Conservation (phyloP, 1,139 yeast genomes). For the Torulaspora globosa region DNA sequence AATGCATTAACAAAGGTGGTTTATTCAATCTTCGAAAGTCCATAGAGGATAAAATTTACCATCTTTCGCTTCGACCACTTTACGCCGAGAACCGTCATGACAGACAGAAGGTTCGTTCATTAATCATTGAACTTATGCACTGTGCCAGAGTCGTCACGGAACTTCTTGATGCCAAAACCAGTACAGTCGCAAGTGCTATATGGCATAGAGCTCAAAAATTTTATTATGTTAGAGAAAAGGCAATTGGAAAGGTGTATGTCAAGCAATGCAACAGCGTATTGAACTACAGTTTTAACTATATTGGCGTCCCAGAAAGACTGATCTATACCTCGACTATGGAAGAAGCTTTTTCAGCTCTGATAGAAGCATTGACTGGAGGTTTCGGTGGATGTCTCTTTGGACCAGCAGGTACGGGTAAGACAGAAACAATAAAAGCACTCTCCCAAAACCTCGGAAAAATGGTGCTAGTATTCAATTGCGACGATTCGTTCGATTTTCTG, state of each 20-base stretch:
- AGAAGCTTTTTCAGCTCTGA: constrained; percentile 61
- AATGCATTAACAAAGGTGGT: constrained; percentile 14
- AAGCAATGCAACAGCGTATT: constrained; percentile 52
- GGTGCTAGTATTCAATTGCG: constrained; percentile 88
- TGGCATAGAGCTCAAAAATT: constrained; percentile 60
- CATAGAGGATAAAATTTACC: constrained; percentile 7
- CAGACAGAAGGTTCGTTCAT: constrained; percentile 50
- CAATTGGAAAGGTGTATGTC: constrained; percentile 42
- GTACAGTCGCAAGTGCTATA: constrained; percentile 29
- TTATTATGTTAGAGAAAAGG: constrained; percentile 36
- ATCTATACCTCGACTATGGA: constrained; percentile 75
- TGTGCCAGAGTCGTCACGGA: constrained; percentile 45
- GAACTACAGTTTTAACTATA: constrained; percentile 75
- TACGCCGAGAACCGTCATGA: not conserved
- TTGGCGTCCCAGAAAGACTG: constrained; percentile 69
- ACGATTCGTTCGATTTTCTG: constrained; percentile 78
- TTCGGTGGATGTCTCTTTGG: constrained; percentile 94
- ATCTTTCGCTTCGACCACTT: constrained; percentile 22
- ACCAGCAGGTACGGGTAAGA: constrained; percentile 97
- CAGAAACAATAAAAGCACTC: constrained; percentile 83
- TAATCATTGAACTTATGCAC: constrained; percentile 66
- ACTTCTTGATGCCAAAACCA: constrained; percentile 28
- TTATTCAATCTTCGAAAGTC: constrained; percentile 11
- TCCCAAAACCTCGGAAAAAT: constrained; percentile 76
- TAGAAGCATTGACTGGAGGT: constrained; percentile 67